Base-by-base conservation (phyloP, 306 rosid species). In the Sicyos edulis region DNA sequence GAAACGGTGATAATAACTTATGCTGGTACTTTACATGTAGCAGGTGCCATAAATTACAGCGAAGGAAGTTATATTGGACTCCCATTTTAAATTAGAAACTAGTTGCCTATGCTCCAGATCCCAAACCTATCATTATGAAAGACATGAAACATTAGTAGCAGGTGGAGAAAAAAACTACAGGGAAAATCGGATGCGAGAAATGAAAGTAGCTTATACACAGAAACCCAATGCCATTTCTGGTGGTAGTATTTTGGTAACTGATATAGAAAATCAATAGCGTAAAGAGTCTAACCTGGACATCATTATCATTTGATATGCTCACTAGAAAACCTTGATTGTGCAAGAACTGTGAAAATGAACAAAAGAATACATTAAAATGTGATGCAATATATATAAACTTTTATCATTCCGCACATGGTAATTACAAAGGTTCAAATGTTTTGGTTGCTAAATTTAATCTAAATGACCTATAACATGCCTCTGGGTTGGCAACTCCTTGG, bases 301-400 rank as follows among this genome's bases (percentile, higher is more conserved):
- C 87, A 75, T 92, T 89, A 56, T 88, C 88, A 56, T 80, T 85
- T 40, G 96, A 83, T 82, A 92, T 76, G 58, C 95, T 80, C 59
- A 59, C 92, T 74, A 92, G 88, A 83, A 89, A 88, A 80, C 97
- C 96, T 78, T 86, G 96, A 82, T 92, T 89, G 81, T 85, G 87
- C 76, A 92, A 82, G 86, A 92, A 92, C 96, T 89, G 92, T 67
- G 68, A 75, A 71, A 52, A 73, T 8, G 66, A 45, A 37, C 50
- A 69, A 45, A 20, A 69, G 32, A 56, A 51, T 8, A 68, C 56
- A 26, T 70, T 50, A 71, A 54, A 71, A 68, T 16, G 59, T 53
- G 58, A 74, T 47, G 21, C 37, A 10, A 42, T 56, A 40, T 42
- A 69, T 20, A 57, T 45, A 14, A 57, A n/a, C 51, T 71, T 21